Conservation (phyloP, 495 filamentous ascomycete genomes). For the Neurospora sp. region DNA sequence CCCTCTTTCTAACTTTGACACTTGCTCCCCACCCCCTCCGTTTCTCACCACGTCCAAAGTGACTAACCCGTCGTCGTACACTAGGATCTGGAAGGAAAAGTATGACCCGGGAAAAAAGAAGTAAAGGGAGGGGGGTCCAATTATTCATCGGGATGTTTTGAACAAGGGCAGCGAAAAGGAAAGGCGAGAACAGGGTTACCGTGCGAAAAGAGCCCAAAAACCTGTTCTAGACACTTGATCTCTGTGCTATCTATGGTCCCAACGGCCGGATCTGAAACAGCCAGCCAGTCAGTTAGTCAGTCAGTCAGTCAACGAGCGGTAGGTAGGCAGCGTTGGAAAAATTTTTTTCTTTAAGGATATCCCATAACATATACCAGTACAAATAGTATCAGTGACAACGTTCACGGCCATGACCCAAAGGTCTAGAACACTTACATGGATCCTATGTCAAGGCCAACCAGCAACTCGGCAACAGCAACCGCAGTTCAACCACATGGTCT, state of each 20-base stretch:
- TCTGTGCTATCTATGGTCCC: not conserved
- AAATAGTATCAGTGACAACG: not conserved
- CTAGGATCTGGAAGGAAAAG: constrained; percentile 96
- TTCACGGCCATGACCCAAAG: not conserved
- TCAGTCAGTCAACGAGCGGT: not conserved
- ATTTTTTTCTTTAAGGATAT: not conserved
- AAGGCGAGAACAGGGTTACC: not conserved
- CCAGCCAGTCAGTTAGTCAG: not conserved
- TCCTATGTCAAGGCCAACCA: not conserved
- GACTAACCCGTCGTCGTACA: not conserved
- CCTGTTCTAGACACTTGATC: not conserved
- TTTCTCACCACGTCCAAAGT: not conserved
- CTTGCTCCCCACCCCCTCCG: not conserved
- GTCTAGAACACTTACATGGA: not conserved
- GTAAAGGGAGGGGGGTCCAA: not conserved
- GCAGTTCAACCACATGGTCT: not conserved
- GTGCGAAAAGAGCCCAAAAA: not conserved
- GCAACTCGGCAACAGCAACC: not conserved
- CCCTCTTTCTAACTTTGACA: not conserved
- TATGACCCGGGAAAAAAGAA: constrained; percentile 58
- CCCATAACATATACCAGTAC: not conserved
- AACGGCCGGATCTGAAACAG: not conserved
- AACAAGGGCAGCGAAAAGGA: not conserved
- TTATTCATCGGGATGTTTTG: not conserved
- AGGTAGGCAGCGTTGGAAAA: not conserved